Conservation (phyloP, 352 stramenopile genomes). For the Globisporangium radiosum region DNA sequence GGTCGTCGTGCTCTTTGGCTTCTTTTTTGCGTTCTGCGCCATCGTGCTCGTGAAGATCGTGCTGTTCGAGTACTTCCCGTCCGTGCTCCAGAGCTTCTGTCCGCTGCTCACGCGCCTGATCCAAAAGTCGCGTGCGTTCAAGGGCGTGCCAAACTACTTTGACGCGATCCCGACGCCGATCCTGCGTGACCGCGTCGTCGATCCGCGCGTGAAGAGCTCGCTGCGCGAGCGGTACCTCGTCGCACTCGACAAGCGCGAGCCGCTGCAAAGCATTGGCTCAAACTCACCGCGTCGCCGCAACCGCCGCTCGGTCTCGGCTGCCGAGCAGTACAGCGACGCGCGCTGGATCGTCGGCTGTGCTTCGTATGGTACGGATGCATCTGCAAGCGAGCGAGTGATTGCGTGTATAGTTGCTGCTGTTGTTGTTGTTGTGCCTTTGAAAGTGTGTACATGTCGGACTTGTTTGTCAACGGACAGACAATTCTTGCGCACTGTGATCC, state of each 20-base stretch:
- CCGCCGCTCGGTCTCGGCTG: slow-evolving; percentile 26
- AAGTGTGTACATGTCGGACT: no score
- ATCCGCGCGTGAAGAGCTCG: slow-evolving; percentile 19
- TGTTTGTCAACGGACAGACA: no score
- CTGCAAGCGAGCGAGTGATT: background rate
- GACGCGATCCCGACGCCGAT: slow-evolving; percentile 61
- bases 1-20: slow-evolving; percentile 71
- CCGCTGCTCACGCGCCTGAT: slow-evolving; percentile 45
- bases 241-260: slow-evolving; percentile 28
- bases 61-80: slow-evolving; percentile 67
- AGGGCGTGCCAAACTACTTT: slow-evolving; percentile 80
- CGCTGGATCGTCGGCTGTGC: slow-evolving; percentile 65
- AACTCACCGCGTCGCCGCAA: slow-evolving; percentile 27
- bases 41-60: slow-evolving; percentile 48
- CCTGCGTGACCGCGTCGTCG: slow-evolving; percentile 44
- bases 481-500: no score
- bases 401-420: background rate
- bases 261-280: slow-evolving; percentile 6
- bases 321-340: slow-evolving; percentile 41
- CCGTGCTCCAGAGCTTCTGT: slow-evolving; percentile 45
- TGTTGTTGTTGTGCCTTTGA: no score
- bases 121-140: slow-evolving; percentile 47
- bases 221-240: slow-evolving; percentile 44
- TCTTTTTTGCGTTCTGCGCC: slow-evolving; percentile 45
- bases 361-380: slow-evolving; percentile 47